Percentiles rank a stretch among this genome's conserved stretches.
Evolutionary conservation across 2,329 filamentous ascomycete genomes (phyloP).

Genomic region (Plenodomus tracheiphilus): DNA sequence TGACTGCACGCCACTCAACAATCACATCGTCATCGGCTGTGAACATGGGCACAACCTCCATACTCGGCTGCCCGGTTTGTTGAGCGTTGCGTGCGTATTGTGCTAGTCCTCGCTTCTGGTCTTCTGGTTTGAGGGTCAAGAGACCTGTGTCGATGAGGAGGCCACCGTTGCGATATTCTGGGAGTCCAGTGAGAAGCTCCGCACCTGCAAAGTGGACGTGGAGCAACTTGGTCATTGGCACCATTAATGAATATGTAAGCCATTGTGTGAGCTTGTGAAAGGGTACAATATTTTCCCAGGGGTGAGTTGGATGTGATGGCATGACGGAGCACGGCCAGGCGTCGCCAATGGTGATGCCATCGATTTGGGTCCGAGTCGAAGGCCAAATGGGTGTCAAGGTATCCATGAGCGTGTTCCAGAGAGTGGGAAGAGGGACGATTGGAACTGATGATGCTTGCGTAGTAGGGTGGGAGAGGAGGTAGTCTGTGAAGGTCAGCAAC

Average conservation of each 20-base stretch:
- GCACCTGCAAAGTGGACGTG: constrained; percentile 79
- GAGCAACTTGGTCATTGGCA: constrained; percentile 81
- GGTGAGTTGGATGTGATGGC: constrained; percentile 70
- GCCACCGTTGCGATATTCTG: constrained; percentile 91
- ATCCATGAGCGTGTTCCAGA: constrained; percentile 91
- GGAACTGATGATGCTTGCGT: constrained; percentile 88
- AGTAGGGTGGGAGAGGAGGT: constrained; percentile 87
- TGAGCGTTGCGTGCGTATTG: constrained; percentile 72
- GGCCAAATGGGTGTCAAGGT: constrained; percentile 90
- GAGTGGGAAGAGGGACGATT: constrained; percentile 80
- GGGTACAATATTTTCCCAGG: constrained; percentile 81
- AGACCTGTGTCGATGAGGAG: constrained; percentile 85
- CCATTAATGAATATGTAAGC: constrained; percentile 92
- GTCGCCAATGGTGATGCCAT: constrained; percentile 85
- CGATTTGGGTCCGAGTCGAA: constrained; percentile 78
- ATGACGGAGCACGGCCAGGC: constrained; percentile 90
- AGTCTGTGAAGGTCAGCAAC: constrained; percentile 61
- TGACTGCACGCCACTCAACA: constrained; percentile 77
- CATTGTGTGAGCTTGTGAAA: constrained; percentile 93
- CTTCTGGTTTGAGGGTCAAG: constrained; percentile 71
- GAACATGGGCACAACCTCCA: constrained; percentile 76
- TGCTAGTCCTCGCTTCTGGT: constrained; percentile 70
- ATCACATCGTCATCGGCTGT: constrained; percentile 75
- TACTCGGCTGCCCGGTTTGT: constrained; percentile 70
- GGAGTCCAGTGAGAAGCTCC: constrained; percentile 84